phyloP scores from a whole-genome alignment of 192 early-diverging fungal genomes.

The Obelidium mucronatum region DNA sequence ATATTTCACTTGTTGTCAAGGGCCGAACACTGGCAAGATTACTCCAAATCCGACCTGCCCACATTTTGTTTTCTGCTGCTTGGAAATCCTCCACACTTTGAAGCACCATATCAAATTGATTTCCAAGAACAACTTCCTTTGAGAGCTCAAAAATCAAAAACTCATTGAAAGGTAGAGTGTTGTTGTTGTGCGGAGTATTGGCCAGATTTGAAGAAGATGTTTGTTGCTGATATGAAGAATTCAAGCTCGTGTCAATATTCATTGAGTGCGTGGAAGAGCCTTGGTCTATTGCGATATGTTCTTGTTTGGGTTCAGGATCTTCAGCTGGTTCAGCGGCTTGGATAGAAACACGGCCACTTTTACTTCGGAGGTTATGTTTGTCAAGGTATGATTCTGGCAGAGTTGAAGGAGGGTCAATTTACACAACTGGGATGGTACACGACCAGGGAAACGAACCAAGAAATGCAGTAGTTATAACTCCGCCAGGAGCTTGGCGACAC shows the following conservation, averaged over 20 bases:
- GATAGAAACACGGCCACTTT: not conserved
- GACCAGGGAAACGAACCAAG: slow-evolving; percentile 19
- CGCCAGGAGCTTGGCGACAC: slow-evolving; percentile 45
- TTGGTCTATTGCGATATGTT: not conserved
- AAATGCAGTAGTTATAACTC: slow-evolving; percentile 60
- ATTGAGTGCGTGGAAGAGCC: not conserved
- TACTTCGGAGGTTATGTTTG: slow-evolving; percentile 26
- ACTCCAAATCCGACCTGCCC: slow-evolving; percentile 52
- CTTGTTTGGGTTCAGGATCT: slow-evolving; percentile 1
- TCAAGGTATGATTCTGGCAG: slow-evolving; percentile 33
- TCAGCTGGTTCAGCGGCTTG: not conserved
- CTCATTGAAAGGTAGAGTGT: slow-evolving; percentile 51
- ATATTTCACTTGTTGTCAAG: slow-evolving; percentile 47
- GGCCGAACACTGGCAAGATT: slow-evolving; percentile 49
- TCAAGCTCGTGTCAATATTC: not conserved
- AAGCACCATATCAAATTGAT: slow-evolving; percentile 55
- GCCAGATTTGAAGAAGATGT: not conserved
- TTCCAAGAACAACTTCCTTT: slow-evolving; percentile 46
- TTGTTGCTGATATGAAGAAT: not conserved
- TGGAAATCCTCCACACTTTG: slow-evolving; percentile 51
- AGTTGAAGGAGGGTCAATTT: not conserved
- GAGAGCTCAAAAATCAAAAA: slow-evolving; percentile 55
- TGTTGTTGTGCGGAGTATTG: not conserved
- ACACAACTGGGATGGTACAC: not conserved
- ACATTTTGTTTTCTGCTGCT: slow-evolving; percentile 42